Conservation (phyloP, 495 filamentous ascomycete genomes). For the Hypoxylon lenormandii region DNA sequence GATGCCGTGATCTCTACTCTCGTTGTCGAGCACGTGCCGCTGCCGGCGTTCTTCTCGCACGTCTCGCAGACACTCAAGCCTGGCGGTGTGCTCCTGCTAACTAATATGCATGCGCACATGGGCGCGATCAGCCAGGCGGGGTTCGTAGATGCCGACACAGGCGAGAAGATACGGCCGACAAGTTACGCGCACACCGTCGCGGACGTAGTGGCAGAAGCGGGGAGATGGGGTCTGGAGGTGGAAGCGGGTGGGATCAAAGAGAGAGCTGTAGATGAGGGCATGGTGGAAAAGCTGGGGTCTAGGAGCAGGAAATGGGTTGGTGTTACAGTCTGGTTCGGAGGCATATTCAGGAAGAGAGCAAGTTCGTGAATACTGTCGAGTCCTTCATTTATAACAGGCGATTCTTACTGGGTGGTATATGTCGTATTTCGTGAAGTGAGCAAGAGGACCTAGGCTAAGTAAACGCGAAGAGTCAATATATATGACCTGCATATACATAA, state of each 20-base stretch:
- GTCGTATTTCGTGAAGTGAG: no score
- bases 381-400: no score
- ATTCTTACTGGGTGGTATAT: no score
- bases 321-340: slow-evolving; percentile 73
- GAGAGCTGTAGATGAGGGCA: slow-evolving; percentile 64
- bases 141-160: slow-evolving; percentile 69
- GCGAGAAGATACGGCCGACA: slow-evolving; percentile 70
- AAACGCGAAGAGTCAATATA: no score
- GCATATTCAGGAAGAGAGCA: slow-evolving; percentile 64
- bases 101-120: slow-evolving; percentile 82
- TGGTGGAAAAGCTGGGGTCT: slow-evolving; percentile 64
- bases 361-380: background rate
- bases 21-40: slow-evolving; percentile 75
- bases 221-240: slow-evolving; percentile 65
- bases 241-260: slow-evolving; percentile 56
- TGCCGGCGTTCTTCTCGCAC: slow-evolving; percentile 67
- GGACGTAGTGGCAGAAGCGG: slow-evolving; percentile 69
- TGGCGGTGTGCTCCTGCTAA: slow-evolving; percentile 70
- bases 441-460: no score
- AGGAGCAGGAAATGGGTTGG: slow-evolving; percentile 78
- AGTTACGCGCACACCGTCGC: slow-evolving; percentile 70
- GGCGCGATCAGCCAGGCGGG: slow-evolving; percentile 73
- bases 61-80: slow-evolving; percentile 61
- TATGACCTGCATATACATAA: no score
- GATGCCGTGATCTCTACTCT: slow-evolving; percentile 72